Evolutionary conservation across 2,329 filamentous ascomycete genomes (phyloP), one percentile per base, ranked within the genome.

Genomic region (Tolypocladium amazonense): DNA sequence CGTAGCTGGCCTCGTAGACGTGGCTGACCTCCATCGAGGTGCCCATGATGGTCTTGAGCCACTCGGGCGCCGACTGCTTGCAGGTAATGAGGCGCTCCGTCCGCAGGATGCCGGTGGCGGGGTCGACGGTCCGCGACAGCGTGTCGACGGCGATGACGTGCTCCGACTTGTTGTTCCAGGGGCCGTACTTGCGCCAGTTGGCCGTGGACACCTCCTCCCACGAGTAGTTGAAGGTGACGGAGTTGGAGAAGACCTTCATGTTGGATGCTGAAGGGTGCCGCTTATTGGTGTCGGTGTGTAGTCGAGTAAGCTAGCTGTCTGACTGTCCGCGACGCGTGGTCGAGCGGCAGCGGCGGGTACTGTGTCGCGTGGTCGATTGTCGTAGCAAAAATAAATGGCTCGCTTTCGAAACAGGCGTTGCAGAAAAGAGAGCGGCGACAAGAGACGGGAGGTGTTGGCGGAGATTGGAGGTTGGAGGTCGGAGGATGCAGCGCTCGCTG

Each of bases 131-230:
- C 54, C 94, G 89, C 58, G 86, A 88, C 68, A 99, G 77, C 18
- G 93, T 97, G 78, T 99, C 94, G 70, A 97, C 94, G 66, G 91
- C 92, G 65, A 95, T 86, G 66, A 99, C 94, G 75, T 99, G 94
- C 47, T 92, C 90, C n/a, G 90, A 92, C 78, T 96, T 94, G 75
- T 97, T 89, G 79, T 99, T 99, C 93, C 94, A 97, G 25, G 93
- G 93, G 70, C 91, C 95, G 78, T 99, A 99, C 76, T 99, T 99
- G 68, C 87, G 88, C 94, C 94, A 99, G 82, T 99, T 99, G 72
- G 90, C 92, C 18, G 91, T 92, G 33, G 92, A 96, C 41, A 99
- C 94, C 75, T 97, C 93, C 71, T 96, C 91, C 94, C 94, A 99
- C 54, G 93, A 96, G 81, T 99, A 99, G 79, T 96, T 84, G 78